Base-by-base conservation (phyloP, 176 grass and related monocot genomes). In the Musa schizocarpa region DNA sequence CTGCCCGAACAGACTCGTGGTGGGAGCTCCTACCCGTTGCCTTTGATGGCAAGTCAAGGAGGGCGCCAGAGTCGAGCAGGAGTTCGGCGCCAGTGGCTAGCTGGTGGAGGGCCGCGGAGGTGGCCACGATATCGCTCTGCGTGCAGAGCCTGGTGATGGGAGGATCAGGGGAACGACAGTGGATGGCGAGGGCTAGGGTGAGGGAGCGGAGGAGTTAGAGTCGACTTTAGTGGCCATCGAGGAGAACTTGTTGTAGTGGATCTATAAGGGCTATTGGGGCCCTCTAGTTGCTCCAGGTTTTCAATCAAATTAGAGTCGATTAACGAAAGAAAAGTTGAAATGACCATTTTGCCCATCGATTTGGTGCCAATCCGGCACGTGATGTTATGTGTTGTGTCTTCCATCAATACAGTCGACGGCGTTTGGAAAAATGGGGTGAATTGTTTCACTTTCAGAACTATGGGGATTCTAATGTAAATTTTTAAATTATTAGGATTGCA, bases 101-200 rank as follows among this genome's bases (percentile, higher is more conserved):
- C 51, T 64, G n/a, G 19, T 21, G 17, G 11, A 73, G 16, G 9
- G 78, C 53, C 9, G 79, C 77, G 0, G 88, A 74, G 14, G 81
- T 76, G 6, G 83, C 84, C 0, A 84, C 77, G n/a, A 96, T 74
- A 1, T 92, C 76, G 34, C 87, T 92, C n/a, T 90, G 82, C 43
- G 90, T 86, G 61, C 83, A 85, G 26, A 96, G 89, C 76, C 86
- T 91, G 1, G 89, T 89, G 1, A 82, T 55, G 0, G 78, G 82
- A 0, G 75, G 84, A 8, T 69, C 12, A 9, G 73, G 51, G 5
- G 85, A 72, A 2, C 54, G 67, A 54, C 68, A 79, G 29, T 48
- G 54, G 5, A 16, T 9, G 27, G 68, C 68, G n/a, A 79, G 66
- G 12, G 34, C 21, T 1, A 54, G n/a, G 1, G 26, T n/a, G 1